Conservation (phyloP, 768 basidiomycete species). For the Termitomyces sp. region DNA sequence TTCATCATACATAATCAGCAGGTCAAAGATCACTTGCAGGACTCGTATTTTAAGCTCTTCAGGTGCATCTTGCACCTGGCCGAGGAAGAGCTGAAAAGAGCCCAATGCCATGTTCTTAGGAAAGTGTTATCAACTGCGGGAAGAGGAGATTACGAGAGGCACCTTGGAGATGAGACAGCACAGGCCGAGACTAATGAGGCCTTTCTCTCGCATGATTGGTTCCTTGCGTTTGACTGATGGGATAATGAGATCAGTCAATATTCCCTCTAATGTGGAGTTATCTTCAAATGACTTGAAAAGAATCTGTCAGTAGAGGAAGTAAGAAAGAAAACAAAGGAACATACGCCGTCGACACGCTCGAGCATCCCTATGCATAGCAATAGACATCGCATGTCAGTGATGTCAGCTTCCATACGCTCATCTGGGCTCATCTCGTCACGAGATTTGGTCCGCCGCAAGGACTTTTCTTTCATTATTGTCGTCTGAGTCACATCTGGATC, state of each 20-base stretch:
- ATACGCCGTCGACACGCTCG: slow-evolving; percentile 84
- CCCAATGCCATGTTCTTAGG: slow-evolving; percentile 52
- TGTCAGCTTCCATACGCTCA: slow-evolving; percentile 58
- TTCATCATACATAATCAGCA: slow-evolving; percentile 84
- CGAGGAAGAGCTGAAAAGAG: slow-evolving; percentile 80
- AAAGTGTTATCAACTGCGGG: background rate
- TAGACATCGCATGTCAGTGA: slow-evolving; percentile 78
- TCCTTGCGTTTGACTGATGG: slow-evolving; percentile 90
- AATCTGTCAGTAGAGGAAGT: slow-evolving; percentile 26
- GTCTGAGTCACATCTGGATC: slow-evolving; percentile 21
- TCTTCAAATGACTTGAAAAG: slow-evolving; percentile 53
- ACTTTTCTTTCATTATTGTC: slow-evolving; percentile 22
- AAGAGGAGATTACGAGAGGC: background rate
- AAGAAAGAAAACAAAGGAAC: slow-evolving; percentile 24
- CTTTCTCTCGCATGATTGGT: slow-evolving; percentile 71
- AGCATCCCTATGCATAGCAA: slow-evolving; percentile 81
- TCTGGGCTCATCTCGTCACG: slow-evolving; percentile 60
- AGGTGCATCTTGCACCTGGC: slow-evolving; percentile 73
- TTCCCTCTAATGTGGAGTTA: slow-evolving; percentile 77
- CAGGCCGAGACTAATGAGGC: slow-evolving; percentile 72
- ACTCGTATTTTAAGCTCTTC: slow-evolving; percentile 73
- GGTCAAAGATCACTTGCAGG: slow-evolving; percentile 83
- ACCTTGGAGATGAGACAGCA: slow-evolving; percentile 84
- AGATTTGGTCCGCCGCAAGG: slow-evolving; percentile 31
- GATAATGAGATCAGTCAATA: slow-evolving; percentile 81